Conservation (phyloP, 768 basidiomycete genomes). For the Myochromella boudieri region DNA sequence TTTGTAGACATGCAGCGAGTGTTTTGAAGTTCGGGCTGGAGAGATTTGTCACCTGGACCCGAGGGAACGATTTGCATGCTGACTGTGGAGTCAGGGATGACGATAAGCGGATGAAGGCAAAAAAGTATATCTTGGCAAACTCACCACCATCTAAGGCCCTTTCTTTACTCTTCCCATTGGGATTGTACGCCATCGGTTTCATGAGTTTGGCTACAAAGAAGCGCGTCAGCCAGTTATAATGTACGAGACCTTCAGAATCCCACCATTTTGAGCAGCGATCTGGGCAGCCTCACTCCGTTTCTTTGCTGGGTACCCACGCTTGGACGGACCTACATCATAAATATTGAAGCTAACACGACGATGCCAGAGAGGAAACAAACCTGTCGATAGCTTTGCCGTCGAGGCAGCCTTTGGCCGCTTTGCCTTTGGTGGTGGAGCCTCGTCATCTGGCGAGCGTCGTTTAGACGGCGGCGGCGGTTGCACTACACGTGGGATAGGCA, state of each 20-base stretch:
- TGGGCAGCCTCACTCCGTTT: constrained; percentile 72
- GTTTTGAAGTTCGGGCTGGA: constrained; percentile 70
- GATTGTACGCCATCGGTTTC: constrained; percentile 41
- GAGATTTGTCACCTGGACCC: constrained; percentile 31
- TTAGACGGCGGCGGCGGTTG: constrained; percentile 27
- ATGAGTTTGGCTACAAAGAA: constrained; percentile 41
- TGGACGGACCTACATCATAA: constrained; percentile 40
- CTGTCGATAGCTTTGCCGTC: constrained; percentile 21
- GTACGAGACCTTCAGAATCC: neutral
- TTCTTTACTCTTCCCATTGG: constrained; percentile 46
- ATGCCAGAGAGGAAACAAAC: constrained; percentile 3
- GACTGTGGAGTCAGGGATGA: constrained; percentile 7
- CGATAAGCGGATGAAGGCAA: neutral
- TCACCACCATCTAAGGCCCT: constrained; percentile 38
- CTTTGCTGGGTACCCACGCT: constrained; percentile 70
- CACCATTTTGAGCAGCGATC: constrained; percentile 67
- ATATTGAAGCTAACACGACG: constrained; percentile 4
- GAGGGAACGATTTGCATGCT: constrained; percentile 29
- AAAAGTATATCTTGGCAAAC: neutral
- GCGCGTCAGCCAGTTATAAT: neutral
- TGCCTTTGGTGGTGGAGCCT: constrained; percentile 42
- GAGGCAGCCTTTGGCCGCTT: constrained; percentile 46
- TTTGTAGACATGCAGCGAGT: constrained; percentile 85
- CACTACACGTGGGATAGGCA: constrained; percentile 7
- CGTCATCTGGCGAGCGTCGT: constrained; percentile 34